A percentile compares a stretch with the other conserved stretches of the same genome.
Conservation (phyloP, 1,284 basidiomycete species). For the Cutaneotrichosporon sp. region DNA sequence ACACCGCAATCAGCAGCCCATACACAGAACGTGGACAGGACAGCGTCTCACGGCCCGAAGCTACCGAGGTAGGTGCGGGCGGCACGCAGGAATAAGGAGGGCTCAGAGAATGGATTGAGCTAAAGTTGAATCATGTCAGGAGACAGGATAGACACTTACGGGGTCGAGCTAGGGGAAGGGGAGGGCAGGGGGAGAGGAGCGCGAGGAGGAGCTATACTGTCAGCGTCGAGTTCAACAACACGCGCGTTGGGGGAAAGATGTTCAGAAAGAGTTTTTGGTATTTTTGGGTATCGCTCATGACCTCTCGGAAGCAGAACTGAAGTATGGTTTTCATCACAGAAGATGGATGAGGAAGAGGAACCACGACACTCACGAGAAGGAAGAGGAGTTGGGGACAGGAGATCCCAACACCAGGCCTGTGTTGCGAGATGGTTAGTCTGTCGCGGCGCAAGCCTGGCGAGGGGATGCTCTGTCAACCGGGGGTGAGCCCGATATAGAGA, state of each 20-base stretch:
- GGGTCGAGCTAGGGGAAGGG: not conserved
- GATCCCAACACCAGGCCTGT: slow-evolving; percentile 22
- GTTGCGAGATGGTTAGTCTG: not conserved
- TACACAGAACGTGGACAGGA: slow-evolving; percentile 35
- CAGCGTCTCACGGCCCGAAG: slow-evolving; percentile 28
- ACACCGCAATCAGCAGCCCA: slow-evolving; percentile 30
- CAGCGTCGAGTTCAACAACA: slow-evolving; percentile 8
- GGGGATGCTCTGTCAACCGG: slow-evolving; percentile 13
- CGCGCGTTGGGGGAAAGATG: not conserved
- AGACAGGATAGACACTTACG: slow-evolving; percentile 14
- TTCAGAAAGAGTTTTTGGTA: slow-evolving; percentile 47
- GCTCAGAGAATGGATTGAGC: slow-evolving; percentile 56
- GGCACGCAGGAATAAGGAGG: slow-evolving; percentile 23
- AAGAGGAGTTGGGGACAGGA: not conserved
- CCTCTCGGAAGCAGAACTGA: slow-evolving; percentile 55
- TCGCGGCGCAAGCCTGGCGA: slow-evolving; percentile 11
- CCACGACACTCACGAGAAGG: slow-evolving; percentile 16
- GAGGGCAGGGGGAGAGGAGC: not conserved
- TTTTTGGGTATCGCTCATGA: slow-evolving; percentile 51
- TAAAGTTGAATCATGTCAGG: slow-evolving; percentile 53
- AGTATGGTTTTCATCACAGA: slow-evolving; percentile 42
- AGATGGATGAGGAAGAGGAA: slow-evolving; percentile 13
- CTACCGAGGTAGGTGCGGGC: slow-evolving; percentile 30
- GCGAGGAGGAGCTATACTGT: slow-evolving; percentile 12
- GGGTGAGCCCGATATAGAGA: slow-evolving; percentile 7